phyloP scores from a whole-genome alignment of 75 land plant species.

The Pinus albicaulis region DNA sequence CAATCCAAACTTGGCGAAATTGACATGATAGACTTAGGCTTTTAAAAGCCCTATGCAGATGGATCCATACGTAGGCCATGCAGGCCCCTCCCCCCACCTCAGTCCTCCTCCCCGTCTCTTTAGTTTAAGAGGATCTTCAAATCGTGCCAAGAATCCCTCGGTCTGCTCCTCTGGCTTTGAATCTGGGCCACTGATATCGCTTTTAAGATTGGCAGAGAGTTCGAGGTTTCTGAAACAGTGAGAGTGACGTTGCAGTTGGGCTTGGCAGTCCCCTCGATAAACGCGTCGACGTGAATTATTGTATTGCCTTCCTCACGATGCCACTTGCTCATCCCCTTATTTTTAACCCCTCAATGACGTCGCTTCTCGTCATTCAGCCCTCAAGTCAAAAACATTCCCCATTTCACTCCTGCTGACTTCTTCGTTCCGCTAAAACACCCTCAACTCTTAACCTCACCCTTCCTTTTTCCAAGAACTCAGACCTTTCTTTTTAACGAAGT shows the following conservation, averaged over 20 bases:
- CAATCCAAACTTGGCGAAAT: neutral
- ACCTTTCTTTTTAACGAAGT: no score
- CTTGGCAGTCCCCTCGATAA: neutral
- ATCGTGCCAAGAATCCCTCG: neutral
- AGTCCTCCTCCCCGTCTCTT: neutral
- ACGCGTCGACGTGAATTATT: conserved; percentile 2
- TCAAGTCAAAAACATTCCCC: no score
- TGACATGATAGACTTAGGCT: neutral
- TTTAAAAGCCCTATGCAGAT: no score
- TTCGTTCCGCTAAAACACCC: no score
- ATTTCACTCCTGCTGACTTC: no score
- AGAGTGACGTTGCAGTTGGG: conserved; percentile 11
- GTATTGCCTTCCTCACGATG: neutral
- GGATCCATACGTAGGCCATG: neutral
- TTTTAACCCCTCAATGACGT: no score
- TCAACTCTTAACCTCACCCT: no score
- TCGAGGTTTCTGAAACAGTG: conserved; percentile 8
- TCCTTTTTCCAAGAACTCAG: no score
- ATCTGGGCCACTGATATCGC: neutral
- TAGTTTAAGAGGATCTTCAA: neutral
- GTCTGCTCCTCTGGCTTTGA: neutral
- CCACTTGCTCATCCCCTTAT: conserved; percentile 4
- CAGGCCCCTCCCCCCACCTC: neutral
- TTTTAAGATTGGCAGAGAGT: neutral
- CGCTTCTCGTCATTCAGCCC: no score